Base-by-base conservation (phyloP, 192 early-diverging fungal species). In the Entophlyctis luteolus region DNA sequence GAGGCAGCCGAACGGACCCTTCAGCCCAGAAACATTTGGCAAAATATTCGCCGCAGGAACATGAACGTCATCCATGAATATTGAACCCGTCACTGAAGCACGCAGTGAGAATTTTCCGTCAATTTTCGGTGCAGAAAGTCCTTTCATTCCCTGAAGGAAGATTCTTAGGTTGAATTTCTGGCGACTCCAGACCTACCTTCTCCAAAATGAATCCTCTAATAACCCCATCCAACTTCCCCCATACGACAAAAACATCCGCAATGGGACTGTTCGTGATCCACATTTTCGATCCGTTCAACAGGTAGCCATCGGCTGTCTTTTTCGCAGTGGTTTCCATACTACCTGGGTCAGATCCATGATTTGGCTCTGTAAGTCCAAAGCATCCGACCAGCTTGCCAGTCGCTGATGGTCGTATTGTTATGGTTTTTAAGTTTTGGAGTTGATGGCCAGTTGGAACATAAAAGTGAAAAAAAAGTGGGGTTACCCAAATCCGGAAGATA, bases 211-310 rank as follows among this genome's bases (percentile, higher is more conserved):
- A 98, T 1, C 96, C 96, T 52, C 91, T 87, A 71, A 98, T 97
- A 71, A 86, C 84, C 59, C 85, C 88, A 70, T 91, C 88, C 32
- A 77, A 73, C 78, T 93, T 96, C 33, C 93, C 96, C 96, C 96
- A 98, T 25, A 98, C 82, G 27, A 98, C 82, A 82, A 95, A 96
- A 27, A 97, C 88, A 55, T 97, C 94, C 45, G 96, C 96, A 49
- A 98, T 90, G 10, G 96, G 96, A 34, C 93, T 93, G 84, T 98
- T 98, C 60, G 96, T 96, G 76, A 95, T 99, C 96, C 96, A 99
- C 49, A 92, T 97, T 80, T 99, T 99, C 79, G 87, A 83, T 2
- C 96, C 96, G 55, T 85, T 90, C 33, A 98, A 57, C 3, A 97
- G 84, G 72, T 86, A 89, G 3, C 72, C 72, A 48, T 79, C 80